phyloP scores from a whole-genome alignment of 495 filamentous ascomycete genomes.

The Paragyromitra xinjiangensis region DNA sequence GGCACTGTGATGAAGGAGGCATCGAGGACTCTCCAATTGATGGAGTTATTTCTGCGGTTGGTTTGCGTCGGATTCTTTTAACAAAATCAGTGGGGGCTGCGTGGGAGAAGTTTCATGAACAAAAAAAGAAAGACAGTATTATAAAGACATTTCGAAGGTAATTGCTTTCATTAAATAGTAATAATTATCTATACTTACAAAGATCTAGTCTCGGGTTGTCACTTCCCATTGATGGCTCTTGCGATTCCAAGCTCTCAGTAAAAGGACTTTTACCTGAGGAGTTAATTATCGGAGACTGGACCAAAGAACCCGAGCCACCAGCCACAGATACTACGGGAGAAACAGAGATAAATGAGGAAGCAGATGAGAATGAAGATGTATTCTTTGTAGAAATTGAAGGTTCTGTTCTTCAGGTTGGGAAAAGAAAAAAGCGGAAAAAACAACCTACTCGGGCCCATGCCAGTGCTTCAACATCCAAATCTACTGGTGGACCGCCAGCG shows the following conservation, averaged over 20 bases:
- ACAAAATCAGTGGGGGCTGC: conserved; percentile 11
- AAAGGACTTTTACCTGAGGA: neutral
- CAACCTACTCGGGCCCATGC: neutral
- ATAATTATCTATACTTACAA: neutral
- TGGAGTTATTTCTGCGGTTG: neutral
- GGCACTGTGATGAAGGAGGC: neutral
- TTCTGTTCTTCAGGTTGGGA: neutral
- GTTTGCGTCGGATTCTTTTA: neutral
- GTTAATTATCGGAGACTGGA: neutral
- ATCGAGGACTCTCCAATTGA: neutral
- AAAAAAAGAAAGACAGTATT: conserved; percentile 2
- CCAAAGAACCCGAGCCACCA: neutral
- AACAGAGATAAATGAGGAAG: neutral
- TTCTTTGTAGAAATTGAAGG: conserved; percentile 6
- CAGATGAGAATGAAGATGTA: neutral
- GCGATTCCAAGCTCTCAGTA: conserved; percentile 14
- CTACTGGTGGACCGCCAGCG: neutral
- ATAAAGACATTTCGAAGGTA: neutral
- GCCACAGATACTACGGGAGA: neutral
- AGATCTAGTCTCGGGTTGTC: neutral
- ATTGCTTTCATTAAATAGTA: neutral
- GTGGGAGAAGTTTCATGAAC: conserved; percentile 1
- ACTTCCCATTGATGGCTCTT: conserved; percentile 24
- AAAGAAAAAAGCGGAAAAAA: neutral
- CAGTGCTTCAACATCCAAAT: neutral